Evolutionary conservation across 23 red algal species (phyloP).

Genomic region (Agarophyton chilense): DNA sequence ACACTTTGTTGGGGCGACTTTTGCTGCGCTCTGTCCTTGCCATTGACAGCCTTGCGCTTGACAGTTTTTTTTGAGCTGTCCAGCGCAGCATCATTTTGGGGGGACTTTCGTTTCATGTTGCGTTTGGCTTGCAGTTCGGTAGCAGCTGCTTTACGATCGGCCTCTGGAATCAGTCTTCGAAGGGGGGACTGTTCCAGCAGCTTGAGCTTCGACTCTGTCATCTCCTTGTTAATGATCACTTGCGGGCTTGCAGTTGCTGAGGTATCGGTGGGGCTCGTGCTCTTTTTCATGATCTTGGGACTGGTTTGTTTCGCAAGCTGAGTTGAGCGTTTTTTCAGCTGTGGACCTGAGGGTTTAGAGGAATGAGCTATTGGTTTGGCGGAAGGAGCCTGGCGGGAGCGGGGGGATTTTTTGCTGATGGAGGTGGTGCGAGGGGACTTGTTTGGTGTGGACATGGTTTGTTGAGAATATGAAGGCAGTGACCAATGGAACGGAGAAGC

Average conservation of each 20-base stretch:
- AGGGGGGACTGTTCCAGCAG: constrained; percentile 12
- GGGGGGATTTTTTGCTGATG: too few relatives aligned
- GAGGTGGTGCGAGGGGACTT: too few relatives aligned
- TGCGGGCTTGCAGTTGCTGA: neutral
- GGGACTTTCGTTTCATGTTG: neutral
- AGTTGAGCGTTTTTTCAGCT: too few relatives aligned
- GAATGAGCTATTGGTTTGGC: too few relatives aligned
- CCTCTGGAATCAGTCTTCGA: neutral
- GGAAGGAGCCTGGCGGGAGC: too few relatives aligned
- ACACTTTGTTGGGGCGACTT: neutral
- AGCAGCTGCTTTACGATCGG: constrained; percentile 6
- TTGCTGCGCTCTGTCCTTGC: neutral
- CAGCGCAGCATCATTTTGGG: neutral
- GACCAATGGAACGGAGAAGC: too few relatives aligned
- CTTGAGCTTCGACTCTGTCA: constrained; percentile 20
- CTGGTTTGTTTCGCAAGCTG: too few relatives aligned
- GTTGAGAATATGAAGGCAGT: too few relatives aligned
- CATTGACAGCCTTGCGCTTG: too few relatives aligned
- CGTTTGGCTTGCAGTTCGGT: neutral
- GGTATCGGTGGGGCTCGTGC: neutral
- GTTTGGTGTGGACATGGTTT: too few relatives aligned
- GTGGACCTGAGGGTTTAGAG: too few relatives aligned
- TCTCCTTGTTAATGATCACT: neutral
- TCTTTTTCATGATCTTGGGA: neutral
- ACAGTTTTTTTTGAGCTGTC: neutral